A percentile compares a stretch with the other conserved stretches of the same genome.
phyloP scores from a whole-genome alignment of 345 rosid species.

The Geranium rotundifolium region DNA sequence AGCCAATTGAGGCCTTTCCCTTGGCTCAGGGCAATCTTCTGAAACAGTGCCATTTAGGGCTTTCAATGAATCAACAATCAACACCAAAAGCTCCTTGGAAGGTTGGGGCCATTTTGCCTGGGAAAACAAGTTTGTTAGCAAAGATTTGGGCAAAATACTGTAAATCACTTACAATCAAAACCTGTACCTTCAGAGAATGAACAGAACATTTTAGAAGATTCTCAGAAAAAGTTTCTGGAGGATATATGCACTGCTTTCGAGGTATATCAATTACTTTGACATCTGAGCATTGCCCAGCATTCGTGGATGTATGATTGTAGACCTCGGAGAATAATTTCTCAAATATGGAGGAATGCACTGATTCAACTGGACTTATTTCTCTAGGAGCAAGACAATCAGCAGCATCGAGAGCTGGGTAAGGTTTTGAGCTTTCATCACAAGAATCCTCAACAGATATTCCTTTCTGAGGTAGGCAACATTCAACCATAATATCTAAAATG shows the following conservation, averaged over 20 bases:
- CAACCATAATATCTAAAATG: conserved; percentile 8
- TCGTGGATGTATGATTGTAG: not conserved
- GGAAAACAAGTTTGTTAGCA: not conserved
- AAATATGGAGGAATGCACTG: not conserved
- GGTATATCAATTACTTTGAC: not conserved
- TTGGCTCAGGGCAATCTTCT: conserved; percentile 1
- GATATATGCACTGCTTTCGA: not conserved
- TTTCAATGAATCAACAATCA: conserved; percentile 6
- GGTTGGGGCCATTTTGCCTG: conserved; percentile 10
- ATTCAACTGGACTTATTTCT: not conserved
- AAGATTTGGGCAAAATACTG: not conserved
- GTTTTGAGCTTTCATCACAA: conserved; percentile 2
- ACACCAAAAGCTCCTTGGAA: conserved; percentile 9
- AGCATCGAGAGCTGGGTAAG: not conserved
- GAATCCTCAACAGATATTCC: not conserved
- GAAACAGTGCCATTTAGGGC: conserved; percentile 4
- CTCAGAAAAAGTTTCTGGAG: not conserved
- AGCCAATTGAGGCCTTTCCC: conserved; percentile 3
- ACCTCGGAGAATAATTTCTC: not conserved
- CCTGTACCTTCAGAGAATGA: conserved; percentile 2
- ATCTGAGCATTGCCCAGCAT: not conserved
- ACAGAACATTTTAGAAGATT: not conserved
- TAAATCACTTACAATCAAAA: not conserved
- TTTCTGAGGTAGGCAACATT: conserved; percentile 9
- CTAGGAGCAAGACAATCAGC: not conserved